Percentiles rank a stretch among this genome's conserved stretches.
These are phyloP conservation scores for Adansonia grandidieri DNA, from an alignment of 441 rosid genomes.

Conservation along the genomic window DNA sequence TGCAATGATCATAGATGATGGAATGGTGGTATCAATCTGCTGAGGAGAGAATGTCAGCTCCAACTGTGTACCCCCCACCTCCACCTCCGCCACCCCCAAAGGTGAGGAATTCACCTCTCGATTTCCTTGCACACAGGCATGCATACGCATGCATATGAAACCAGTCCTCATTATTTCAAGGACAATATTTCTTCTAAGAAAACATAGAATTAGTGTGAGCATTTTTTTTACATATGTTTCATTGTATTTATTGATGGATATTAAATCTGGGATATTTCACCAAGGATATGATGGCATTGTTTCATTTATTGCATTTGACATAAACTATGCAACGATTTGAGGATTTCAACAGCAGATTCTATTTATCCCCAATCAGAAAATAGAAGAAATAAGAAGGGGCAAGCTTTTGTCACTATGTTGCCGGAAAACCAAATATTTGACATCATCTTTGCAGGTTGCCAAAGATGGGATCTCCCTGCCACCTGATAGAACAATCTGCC, in stretches of 20 bases:
- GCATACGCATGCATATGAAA: background rate
- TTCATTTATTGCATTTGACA: background rate
- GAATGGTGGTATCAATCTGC: slow-evolving; percentile 99
- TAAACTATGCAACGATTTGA: background rate
- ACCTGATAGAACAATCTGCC: slow-evolving; percentile 75
- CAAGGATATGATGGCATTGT: background rate
- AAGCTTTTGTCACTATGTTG: background rate
- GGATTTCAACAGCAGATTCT: background rate
- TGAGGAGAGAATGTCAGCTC: slow-evolving; percentile 98
- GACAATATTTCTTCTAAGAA: background rate
- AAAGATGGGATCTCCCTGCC: slow-evolving; percentile 88
- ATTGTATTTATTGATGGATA: slow-evolving; percentile 3
- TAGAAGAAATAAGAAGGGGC: background rate
- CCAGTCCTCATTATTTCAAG: background rate
- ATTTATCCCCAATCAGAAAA: background rate
- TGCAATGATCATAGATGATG: slow-evolving; percentile 72
- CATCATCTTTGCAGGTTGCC: slow-evolving; percentile 58
- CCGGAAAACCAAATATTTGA: slow-evolving; percentile 6
- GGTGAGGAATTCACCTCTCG: slow-evolving; percentile 47
- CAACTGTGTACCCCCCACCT: slow-evolving; percentile 96
- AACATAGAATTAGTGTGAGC: slow-evolving; percentile 7
- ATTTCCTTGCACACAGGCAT: background rate
- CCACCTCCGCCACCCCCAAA: slow-evolving; percentile 97
- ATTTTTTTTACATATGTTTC: background rate
- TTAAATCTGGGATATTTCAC: background rate